Evolutionary conservation across 192 early-diverging fungal species (phyloP), one percentile per base, ranked within the genome.

Genomic region (Coemansia sp.): DNA sequence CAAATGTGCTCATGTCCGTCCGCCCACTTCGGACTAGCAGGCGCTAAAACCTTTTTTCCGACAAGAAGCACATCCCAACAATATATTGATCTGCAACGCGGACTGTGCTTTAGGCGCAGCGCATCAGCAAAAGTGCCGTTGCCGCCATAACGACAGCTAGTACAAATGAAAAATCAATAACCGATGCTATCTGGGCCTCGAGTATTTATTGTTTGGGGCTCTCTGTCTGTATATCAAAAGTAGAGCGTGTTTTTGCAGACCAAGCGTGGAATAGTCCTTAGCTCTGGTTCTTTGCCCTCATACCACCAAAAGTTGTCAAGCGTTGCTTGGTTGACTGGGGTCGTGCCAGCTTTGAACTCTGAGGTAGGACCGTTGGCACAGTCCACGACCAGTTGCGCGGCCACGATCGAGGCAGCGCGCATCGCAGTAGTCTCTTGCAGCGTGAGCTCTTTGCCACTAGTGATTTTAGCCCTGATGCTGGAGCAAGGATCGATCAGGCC

Each of bases 301-400:
- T 85, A 72, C 91, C 90, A 90, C 41, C 90, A 78, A 63, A 89
- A 93, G 16, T 83, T 82, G 77, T 88, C 89, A 66, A 93, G 61
- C 25, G 82, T 86, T 9, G 70, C 73, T 31, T 75, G 69, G 43
- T 65, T 73, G 13, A 81, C 75, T 13, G 78, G 61, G 6, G 56
- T 70, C 52, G 85, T 82, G 18, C 83, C 73, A 16, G 57, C 43
- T 38, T 39, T 73, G 1, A 65, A 64, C 36, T 53, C 71, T 3
- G 77, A 58, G 1, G 73, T 64, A 0, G 68, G 60, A 2, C 70
- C 75, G 33, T 83, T 69, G 39, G 73, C 66, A 50, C 39, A 57
- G 21, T 71, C 62, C 3, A 89, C 86, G 26, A 91, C 85, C 23
- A 73, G 67, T 23, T 88, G 84, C 38, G 85, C 88, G 3, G 83